These are phyloP conservation scores for Fusarium mexicanum DNA, from an alignment of 2,329 filamentous ascomycete species.

Conservation along the genomic window DNA sequence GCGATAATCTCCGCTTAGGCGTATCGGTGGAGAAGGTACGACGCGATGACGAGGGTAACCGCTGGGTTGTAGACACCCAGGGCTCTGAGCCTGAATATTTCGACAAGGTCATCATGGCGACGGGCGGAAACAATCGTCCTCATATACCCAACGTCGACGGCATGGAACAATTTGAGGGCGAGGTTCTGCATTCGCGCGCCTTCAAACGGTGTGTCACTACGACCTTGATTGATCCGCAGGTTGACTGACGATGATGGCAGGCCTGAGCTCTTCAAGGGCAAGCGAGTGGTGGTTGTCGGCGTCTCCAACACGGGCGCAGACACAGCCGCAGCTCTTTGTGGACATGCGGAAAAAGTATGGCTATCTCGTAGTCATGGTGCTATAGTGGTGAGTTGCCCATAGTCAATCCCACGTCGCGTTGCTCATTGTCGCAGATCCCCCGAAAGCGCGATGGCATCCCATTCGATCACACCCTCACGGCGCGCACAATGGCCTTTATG, in stretches of 20 bases:
- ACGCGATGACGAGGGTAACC: conserved; percentile 27
- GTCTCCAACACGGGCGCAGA: conserved; percentile 51
- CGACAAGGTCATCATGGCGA: conserved; percentile 52
- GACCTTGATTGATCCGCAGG: rapidly evolving
- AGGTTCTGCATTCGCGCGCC: conserved; percentile 51
- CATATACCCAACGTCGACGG: conserved; percentile 50
- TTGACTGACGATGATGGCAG: neutral
- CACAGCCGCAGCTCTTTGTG: conserved; percentile 45
- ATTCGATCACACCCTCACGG: conserved; percentile 48
- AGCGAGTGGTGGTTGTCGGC: conserved; percentile 56
- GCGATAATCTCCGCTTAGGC: conserved; percentile 39
- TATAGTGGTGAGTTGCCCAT: conserved; percentile 44
- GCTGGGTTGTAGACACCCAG: conserved; percentile 45
- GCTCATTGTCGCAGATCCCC: conserved; percentile 33
- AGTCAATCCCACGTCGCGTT: neutral
- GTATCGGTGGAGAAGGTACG: conserved; percentile 32
- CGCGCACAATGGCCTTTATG: conserved; percentile 45
- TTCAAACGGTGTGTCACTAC: conserved; percentile 44
- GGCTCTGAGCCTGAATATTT: conserved; percentile 38
- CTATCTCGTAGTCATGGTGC: conserved; percentile 53
- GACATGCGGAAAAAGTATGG: conserved; percentile 51
- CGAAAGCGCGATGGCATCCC: conserved; percentile 48
- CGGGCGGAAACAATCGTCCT: conserved; percentile 48
- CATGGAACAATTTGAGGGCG: conserved; percentile 50
- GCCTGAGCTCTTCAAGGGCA: conserved; percentile 48